Evolutionary conservation across 495 filamentous ascomycete genomes (phyloP), one percentile per base, ranked within the genome.

Genomic region (Aspergillus haitiensis): DNA sequence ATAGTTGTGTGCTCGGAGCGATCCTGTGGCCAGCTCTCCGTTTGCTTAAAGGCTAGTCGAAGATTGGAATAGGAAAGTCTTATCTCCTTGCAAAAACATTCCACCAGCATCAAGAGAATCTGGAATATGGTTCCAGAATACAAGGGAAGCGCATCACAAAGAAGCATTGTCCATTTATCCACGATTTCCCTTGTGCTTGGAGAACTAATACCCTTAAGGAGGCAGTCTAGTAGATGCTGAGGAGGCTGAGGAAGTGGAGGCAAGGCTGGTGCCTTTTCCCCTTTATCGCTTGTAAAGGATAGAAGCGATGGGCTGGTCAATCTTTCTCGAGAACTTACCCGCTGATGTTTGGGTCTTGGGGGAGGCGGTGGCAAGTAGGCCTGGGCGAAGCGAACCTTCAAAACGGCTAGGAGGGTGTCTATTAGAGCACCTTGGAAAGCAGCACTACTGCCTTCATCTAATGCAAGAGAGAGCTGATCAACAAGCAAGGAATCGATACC

Each of bases 151-250:
- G 90, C 89, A 69, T 92, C 88, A 16, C 85, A 82, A n/a, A 99
- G 81, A 52, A 99, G 89, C 37, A 82, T 79, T 18, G 97, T 84
- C 94, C 94, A 99, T 62, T 88, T 90, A 59, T 97, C 92, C 35
- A 99, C 78, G 18, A 93, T 86, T 16, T 85, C 81, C 16, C 90
- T 85, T 56, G 88, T 92, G 52, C 81, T 87, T 11, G 80, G 67
- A 13, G 91, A 89, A 50, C 90, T 84, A 60, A 99, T 88, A 5
- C 91, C 94, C 44, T 84, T 84, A 34, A 90, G 82, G 39, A 99
- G 82, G 67, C 91, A 96, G 55, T 90, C 89, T 9, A 98, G 73
- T 34, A 98, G 76, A 37, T 86, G 81, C 3, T 86, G 79, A 4
- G 91, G 90, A n/a, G 91, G 90, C 45, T 72, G 75, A 18, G 83